phyloP scores from a whole-genome alignment of 306 rosid species.

The Medicago arabica region DNA sequence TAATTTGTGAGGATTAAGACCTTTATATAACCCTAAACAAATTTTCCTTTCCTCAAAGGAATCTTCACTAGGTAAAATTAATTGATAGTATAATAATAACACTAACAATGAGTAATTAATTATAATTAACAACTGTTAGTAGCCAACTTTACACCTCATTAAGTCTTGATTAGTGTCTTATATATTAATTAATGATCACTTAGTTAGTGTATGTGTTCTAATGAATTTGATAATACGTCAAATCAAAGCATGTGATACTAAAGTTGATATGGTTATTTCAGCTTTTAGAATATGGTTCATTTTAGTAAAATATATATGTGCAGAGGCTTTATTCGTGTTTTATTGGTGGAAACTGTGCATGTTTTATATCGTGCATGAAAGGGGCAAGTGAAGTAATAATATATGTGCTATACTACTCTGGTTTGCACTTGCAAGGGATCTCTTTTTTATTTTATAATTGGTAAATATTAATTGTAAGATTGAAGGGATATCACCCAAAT shows the following conservation, averaged over 20 bases:
- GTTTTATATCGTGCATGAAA: conserved; percentile 12
- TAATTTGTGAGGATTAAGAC: neutral
- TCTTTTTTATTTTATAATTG: conserved; percentile 36
- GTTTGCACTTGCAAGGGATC: conserved; percentile 24
- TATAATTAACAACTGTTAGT: neutral
- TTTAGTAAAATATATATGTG: conserved; percentile 34
- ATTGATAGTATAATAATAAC: neutral
- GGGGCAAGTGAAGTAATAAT: neutral
- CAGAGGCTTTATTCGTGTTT: conserved; percentile 43
- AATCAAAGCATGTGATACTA: conserved; percentile 59
- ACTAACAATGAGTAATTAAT: neutral
- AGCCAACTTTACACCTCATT: conserved; percentile 46
- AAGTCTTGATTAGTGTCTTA: conserved; percentile 39
- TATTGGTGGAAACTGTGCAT: conserved; percentile 17
- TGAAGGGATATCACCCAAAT: neutral
- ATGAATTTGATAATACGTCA: conserved; percentile 43
- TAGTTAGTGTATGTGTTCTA: conserved; percentile 28
- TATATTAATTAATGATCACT: conserved; percentile 35
- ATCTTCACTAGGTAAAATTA: neutral
- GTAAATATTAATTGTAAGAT: neutral
- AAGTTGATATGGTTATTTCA: conserved; percentile 47
- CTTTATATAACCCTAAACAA: conserved; percentile 39
- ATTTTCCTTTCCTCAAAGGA: conserved; percentile 4
- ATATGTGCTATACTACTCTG: conserved; percentile 25
- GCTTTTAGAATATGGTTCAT: conserved; percentile 49